Percentiles rank a stretch among this genome's conserved stretches.
These are phyloP conservation scores for Coemansia sp. DNA, from an alignment of 192 early-diverging fungal genomes.

Conservation along the genomic window DNA sequence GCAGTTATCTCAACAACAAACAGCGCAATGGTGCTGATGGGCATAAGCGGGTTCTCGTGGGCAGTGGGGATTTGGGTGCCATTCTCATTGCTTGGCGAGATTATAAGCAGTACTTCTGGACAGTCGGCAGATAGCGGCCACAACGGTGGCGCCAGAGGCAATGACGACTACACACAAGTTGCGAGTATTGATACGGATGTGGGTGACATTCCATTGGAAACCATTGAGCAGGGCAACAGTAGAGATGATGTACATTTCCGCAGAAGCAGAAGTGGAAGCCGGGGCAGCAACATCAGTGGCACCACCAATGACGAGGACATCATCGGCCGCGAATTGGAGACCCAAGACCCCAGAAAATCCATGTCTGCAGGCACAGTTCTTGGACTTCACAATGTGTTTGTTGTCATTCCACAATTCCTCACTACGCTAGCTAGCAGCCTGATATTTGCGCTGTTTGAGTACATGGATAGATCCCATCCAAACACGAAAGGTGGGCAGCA, in stretches of 20 bases:
- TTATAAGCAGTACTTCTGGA: slow-evolving; percentile 19
- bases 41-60: slow-evolving; percentile 81
- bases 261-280: background rate
- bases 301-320: slow-evolving; percentile 1
- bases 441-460: slow-evolving; percentile 70
- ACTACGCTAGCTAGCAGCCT: slow-evolving; percentile 76
- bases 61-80: slow-evolving; percentile 92
- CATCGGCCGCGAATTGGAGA: background rate
- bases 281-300: too few species aligned
- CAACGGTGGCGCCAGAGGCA: background rate
- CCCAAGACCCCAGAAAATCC: background rate
- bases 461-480: slow-evolving; percentile 19
- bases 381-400: slow-evolving; percentile 95
- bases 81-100: slow-evolving; percentile 81
- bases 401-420: slow-evolving; percentile 91
- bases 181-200: background rate
- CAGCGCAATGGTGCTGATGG: slow-evolving; percentile 70
- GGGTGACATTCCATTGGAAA: slow-evolving; percentile 34
- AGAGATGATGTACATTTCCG: background rate
- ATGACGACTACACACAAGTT: slow-evolving; percentile 25
- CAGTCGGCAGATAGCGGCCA: slow-evolving; percentile 2
- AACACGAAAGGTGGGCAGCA: slow-evolving; percentile 26
- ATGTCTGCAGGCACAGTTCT: slow-evolving; percentile 75
- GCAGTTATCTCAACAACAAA: slow-evolving; percentile 58
- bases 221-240: slow-evolving; percentile 6